These are phyloP conservation scores for Pseudogymnoascus pannorum DNA, from an alignment of 2,329 filamentous ascomycete species.

Conservation along the genomic window DNA sequence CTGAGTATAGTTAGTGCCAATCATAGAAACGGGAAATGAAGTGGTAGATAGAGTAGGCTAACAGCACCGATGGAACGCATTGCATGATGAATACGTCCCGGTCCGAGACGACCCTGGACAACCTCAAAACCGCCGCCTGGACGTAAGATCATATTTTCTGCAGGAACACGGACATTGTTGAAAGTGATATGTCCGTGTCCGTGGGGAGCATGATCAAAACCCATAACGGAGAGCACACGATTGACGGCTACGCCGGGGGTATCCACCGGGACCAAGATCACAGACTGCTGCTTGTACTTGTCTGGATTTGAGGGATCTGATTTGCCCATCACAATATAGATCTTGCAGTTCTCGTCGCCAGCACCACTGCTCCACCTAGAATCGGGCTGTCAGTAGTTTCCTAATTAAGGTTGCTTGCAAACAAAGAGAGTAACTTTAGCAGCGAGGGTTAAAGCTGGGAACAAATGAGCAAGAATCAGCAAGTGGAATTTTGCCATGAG, in stretches of 20 bases:
- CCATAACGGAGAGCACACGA: slow-evolving; percentile 54
- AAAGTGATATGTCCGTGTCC: slow-evolving; percentile 69
- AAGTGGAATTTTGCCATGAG: too few species aligned
- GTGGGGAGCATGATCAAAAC: slow-evolving; percentile 16
- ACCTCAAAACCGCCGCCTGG: slow-evolving; percentile 92
- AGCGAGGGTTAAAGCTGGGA: too few species aligned
- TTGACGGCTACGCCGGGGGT: slow-evolving; percentile 84
- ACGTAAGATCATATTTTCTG: slow-evolving; percentile 73
- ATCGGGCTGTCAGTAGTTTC: too few species aligned
- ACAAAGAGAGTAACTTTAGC: too few species aligned
- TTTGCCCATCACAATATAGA: slow-evolving; percentile 95
- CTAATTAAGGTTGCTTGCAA: too few species aligned
- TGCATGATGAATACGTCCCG: slow-evolving; percentile 89
- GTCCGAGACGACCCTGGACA: slow-evolving; percentile 88
- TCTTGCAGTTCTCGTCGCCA: slow-evolving; percentile 82
- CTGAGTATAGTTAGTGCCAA: too few species aligned
- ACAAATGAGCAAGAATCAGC: too few species aligned
- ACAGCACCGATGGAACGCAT: slow-evolving; percentile 90
- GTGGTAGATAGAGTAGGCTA: too few species aligned
- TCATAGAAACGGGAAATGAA: too few species aligned
- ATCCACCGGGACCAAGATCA: slow-evolving; percentile 75
- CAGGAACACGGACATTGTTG: slow-evolving; percentile 77
- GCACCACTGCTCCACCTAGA: slow-evolving; percentile 95
- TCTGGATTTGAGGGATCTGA: slow-evolving; percentile 64
- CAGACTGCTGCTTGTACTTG: slow-evolving; percentile 83